phyloP scores from a whole-genome alignment of 441 rosid species.

The Corymbia citriodora region DNA sequence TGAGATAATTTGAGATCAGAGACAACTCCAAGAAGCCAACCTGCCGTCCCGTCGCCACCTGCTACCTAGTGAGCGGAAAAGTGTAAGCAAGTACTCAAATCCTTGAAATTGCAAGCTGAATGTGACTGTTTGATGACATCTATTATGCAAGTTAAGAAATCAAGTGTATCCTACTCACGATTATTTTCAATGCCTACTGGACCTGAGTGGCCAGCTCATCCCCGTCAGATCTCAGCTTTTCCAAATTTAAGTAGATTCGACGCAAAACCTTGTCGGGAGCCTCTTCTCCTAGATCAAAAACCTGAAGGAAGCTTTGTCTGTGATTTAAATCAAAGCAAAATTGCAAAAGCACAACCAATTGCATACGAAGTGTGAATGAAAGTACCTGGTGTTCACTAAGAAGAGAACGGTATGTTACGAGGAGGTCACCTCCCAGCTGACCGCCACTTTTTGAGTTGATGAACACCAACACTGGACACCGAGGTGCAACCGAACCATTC shows the following conservation, averaged over 20 bases:
- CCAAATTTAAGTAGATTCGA: conserved; percentile 58
- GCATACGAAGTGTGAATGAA: neutral
- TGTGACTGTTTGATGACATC: neutral
- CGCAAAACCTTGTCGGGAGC: conserved; percentile 58
- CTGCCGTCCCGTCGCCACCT: conserved; percentile 97
- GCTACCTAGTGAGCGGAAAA: conserved; percentile 45
- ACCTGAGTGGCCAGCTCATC: conserved; percentile 41
- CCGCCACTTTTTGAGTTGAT: conserved; percentile 91
- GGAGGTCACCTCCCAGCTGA: conserved; percentile 83
- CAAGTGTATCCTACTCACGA: conserved; percentile 38
- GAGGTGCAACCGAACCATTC: conserved; percentile 18
- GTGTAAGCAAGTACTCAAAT: neutral
- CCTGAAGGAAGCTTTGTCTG: conserved; percentile 22
- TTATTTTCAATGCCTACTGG: conserved; percentile 44
- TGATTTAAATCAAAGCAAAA: neutral
- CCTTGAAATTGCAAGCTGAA: neutral
- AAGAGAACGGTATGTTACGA: conserved; percentile 52
- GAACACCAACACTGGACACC: conserved; percentile 67
- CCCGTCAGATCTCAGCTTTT: conserved; percentile 38
- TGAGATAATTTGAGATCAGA: conserved; percentile 74
- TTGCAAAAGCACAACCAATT: neutral
- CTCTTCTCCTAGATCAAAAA: conserved; percentile 68
- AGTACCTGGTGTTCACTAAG: conserved; percentile 55
- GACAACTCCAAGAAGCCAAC: conserved; percentile 94
- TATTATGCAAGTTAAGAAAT: neutral